These are phyloP conservation scores for Edaphochlamys debaryana DNA, from an alignment of 139 green algal species.

Conservation along the genomic window DNA sequence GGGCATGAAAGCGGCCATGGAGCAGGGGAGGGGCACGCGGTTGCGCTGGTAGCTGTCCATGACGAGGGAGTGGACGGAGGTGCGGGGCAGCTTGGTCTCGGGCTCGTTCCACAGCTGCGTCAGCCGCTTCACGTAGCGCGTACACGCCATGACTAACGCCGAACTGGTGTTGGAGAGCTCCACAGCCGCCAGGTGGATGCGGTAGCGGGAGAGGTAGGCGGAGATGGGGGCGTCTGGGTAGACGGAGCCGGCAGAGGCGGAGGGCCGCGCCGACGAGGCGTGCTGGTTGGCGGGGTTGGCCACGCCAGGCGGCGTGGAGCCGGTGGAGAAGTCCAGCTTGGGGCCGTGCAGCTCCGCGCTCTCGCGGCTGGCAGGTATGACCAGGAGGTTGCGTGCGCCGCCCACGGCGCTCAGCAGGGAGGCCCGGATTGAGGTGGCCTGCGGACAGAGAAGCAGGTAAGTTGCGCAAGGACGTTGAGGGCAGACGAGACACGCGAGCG, in stretches of 20 bases:
- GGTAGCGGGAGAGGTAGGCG: constrained; percentile 37
- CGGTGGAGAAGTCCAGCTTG: constrained; percentile 14
- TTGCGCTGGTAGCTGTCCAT: constrained; percentile 57
- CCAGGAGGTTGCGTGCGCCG: neutral
- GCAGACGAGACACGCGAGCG: no score
- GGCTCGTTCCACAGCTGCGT: neutral
- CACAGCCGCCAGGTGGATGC: constrained; percentile 30
- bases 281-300: neutral
- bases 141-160: neutral
- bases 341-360: constrained; percentile 1
- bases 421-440: neutral
- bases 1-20: constrained; percentile 56
- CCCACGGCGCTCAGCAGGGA: neutral
- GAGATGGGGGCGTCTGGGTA: constrained; percentile 51
- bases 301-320: no score
- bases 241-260: neutral
- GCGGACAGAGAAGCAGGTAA: neutral
- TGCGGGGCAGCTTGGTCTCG: neutral
- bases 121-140: neutral
- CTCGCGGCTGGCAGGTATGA: neutral
- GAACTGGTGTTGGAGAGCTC: constrained; percentile 23
- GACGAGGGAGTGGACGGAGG: constrained; percentile 47
- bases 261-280: neutral
- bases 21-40: constrained; percentile 47
- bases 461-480: no score